A percentile compares a stretch with the other conserved stretches of the same genome.
Conservation (phyloP, 192 early-diverging fungal species). For the Funneliformis mosseae region DNA sequence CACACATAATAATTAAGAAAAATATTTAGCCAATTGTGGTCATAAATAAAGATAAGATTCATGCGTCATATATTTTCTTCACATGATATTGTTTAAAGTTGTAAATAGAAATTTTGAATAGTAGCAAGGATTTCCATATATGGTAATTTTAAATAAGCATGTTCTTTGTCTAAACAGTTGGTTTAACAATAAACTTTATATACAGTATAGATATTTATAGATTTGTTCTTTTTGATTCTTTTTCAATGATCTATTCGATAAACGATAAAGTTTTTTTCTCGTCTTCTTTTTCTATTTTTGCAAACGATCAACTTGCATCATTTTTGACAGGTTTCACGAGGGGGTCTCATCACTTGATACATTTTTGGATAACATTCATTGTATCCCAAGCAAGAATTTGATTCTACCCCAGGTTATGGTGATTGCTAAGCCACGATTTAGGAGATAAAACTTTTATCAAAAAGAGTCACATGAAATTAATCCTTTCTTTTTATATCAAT, state of each 20-base stretch:
- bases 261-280: neutral
- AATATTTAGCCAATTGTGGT: no score
- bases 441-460: no score
- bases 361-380: neutral
- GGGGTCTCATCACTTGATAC: neutral
- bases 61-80: neutral
- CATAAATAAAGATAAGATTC: neutral
- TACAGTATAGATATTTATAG: no score
- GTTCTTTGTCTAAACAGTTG: neutral
- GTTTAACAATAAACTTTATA: neutral
- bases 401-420: neutral
- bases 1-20: no score
- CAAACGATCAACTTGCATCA: neutral
- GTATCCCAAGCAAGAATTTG: neutral
- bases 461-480: no score
- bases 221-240: neutral
- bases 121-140: neutral
- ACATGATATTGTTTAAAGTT: neutral
- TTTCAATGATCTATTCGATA: neutral
- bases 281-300: neutral
- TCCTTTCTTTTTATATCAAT: no score
- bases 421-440: neutral
- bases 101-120: neutral
- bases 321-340: constrained; percentile 1
- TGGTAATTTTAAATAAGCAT: neutral